phyloP scores from a whole-genome alignment of 208 protist genomes.

The Tritrichomonas foetus region DNA sequence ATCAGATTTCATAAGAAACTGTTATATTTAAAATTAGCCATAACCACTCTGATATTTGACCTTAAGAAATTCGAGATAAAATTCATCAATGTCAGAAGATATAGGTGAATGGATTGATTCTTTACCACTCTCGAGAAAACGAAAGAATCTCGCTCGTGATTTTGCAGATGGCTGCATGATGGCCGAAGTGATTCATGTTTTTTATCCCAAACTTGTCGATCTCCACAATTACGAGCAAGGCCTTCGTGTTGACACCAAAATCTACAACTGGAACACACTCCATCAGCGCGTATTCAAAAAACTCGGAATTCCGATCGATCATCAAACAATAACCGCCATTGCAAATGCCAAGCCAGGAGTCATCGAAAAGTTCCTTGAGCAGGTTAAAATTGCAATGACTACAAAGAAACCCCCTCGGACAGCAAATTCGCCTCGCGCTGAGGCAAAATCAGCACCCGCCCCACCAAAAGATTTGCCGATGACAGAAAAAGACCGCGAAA shows the following conservation, averaged over 20 bases:
- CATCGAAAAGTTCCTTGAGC: not conserved
- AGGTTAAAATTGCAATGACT: not conserved
- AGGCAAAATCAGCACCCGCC: not conserved
- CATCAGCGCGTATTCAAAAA: constrained; percentile 58
- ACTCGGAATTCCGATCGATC: not conserved
- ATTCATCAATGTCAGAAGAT: constrained; percentile 79
- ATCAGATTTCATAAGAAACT: no score
- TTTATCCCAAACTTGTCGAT: constrained; percentile 89
- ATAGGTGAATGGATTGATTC: constrained; percentile 90
- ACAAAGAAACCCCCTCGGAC: not conserved
- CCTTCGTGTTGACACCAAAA: constrained; percentile 75
- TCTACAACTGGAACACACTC: constrained; percentile 90
- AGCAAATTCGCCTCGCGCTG: not conserved
- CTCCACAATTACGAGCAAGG: constrained; percentile 91
- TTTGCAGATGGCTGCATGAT: constrained; percentile 91
- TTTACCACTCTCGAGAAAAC: constrained; percentile 83
- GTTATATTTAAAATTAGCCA: no score
- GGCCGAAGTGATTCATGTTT: constrained; percentile 86
- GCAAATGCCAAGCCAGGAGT: not conserved
- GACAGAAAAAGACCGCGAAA: not conserved
- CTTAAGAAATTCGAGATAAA: no score
- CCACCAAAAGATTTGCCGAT: not conserved
- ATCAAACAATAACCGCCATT: not conserved
- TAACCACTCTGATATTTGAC: no score
- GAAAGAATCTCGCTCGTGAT: constrained; percentile 89